Evolutionary conservation across 257 asterid species (phyloP).

Genomic region (Fraxinus americana): DNA sequence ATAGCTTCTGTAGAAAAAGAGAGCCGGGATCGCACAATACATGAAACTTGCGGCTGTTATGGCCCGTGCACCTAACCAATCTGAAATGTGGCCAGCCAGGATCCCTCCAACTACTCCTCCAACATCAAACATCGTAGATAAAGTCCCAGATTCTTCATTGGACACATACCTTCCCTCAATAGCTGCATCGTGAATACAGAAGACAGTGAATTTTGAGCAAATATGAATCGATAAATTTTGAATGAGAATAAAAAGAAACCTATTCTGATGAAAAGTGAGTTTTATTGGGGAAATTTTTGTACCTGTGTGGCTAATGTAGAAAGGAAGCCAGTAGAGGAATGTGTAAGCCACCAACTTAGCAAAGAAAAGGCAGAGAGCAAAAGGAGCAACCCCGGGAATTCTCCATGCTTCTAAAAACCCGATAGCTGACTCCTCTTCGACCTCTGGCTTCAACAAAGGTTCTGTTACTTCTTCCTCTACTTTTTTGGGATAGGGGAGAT

Average conservation of each 20-base stretch:
- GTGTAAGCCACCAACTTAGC: constrained; percentile 56
- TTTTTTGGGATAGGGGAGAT: constrained; percentile 28
- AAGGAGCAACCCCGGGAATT: constrained; percentile 58
- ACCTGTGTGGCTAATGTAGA: constrained; percentile 63
- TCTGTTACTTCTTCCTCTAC: constrained; percentile 32
- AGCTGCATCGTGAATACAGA: constrained; percentile 49
- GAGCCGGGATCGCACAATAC: constrained; percentile 95
- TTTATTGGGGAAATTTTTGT: not conserved
- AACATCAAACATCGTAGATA: constrained; percentile 86
- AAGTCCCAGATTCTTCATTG: constrained; percentile 73
- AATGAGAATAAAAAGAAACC: too few relatives aligned
- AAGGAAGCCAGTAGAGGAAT: constrained; percentile 56
- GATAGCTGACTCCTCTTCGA: constrained; percentile 39
- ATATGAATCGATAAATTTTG: too few relatives aligned
- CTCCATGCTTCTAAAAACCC: constrained; percentile 57
- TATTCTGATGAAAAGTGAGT: too few relatives aligned
- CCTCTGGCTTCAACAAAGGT: constrained; percentile 32
- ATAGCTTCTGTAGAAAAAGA: constrained; percentile 74
- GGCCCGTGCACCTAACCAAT: constrained; percentile 78
- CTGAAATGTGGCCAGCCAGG: constrained; percentile 91
- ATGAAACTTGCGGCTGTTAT: constrained; percentile 96
- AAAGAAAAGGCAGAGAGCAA: constrained; percentile 52
- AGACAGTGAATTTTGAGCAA: constrained; percentile 11
- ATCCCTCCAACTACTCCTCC: constrained; percentile 98
- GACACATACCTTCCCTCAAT: constrained; percentile 79